Evolutionary conservation across 768 basidiomycete genomes (phyloP), one percentile per base, ranked within the genome.

Genomic region (Amanita subjunquillea): DNA sequence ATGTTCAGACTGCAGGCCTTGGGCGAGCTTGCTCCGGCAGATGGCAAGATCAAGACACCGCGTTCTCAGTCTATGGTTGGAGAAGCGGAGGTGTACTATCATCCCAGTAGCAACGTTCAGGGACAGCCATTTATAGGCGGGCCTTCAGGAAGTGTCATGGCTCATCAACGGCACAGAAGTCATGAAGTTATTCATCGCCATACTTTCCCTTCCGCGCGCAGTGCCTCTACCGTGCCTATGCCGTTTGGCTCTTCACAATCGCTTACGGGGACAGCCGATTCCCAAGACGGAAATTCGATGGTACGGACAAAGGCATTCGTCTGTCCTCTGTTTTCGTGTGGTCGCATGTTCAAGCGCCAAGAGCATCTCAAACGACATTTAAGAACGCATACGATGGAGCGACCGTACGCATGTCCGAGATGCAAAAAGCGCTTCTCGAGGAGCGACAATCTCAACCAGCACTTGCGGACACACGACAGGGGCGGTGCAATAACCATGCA

Each of bases 301-400:
- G 65, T 72, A 32, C 77, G 74, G 59, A 73, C 74, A 30, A 84
- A 83, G 62, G 82, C 81, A 3, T 93, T 83, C 61, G 77, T 83
- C 46, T 95, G 92, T 67, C 90, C 90, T 17, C 74, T 91, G 2
- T 83, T 79, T 65, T 87, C 87, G 12, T 96, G 92, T 62, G 82
- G 87, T 3, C 73, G 87, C 56, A 69, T 86, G 58, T 95, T 94
- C 79, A 93, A 91, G 74, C 81, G 92, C 9, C 84, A 87, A 78
- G 92, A 95, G 62, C 91, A 95, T 63, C 76, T 94, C 58, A 88
- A 89, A 68, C 70, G 91, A 41, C 92, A 95, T 65, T 68, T 92
- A 29, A 77, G 90, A 54, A 91, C 91, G 7, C 92, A 95, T 63
- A 93, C 91, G 25, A 79, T 89, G 79, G 91, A 94, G 66, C 72